Percentiles rank a stretch among this genome's conserved stretches.
Conservation (phyloP, 108 stramenopile species). For the Chaetoceros tenuissimus region DNA sequence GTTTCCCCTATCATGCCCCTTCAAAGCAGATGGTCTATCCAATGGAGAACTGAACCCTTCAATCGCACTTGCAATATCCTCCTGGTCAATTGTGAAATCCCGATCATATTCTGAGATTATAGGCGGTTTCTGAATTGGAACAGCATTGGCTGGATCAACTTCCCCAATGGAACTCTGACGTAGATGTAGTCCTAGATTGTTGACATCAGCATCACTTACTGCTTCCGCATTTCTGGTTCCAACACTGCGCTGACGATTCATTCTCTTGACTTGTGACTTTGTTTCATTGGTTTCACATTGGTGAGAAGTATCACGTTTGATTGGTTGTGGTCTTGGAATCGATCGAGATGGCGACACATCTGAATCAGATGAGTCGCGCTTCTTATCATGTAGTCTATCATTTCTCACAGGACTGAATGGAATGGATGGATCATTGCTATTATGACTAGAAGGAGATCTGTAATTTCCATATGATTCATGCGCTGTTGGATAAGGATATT, state of each 20-base stretch:
- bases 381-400: too few species aligned
- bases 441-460: too few species aligned
- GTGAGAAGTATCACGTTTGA: conserved; percentile 79
- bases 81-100: neutral
- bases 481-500: conserved; percentile 3
- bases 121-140: neutral
- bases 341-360: conserved; percentile 16
- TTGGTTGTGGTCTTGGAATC: conserved; percentile 48
- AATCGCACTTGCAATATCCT: neutral
- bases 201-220: neutral
- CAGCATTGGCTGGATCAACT: neutral
- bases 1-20: neutral
- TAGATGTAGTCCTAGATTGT: neutral
- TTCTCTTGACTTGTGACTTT: conserved; percentile 19
- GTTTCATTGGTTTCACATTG: conserved; percentile 66
- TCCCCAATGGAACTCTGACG: neutral
- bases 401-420: too few species aligned
- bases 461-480: too few species aligned
- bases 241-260: neutral
- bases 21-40: neutral
- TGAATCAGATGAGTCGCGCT: too few species aligned
- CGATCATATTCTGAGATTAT: neutral
- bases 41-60: neutral
- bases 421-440: too few species aligned
- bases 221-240: neutral